Evolutionary conservation across 2,329 filamentous ascomycete species (phyloP).

Genomic region (Fusarium bactridioides): DNA sequence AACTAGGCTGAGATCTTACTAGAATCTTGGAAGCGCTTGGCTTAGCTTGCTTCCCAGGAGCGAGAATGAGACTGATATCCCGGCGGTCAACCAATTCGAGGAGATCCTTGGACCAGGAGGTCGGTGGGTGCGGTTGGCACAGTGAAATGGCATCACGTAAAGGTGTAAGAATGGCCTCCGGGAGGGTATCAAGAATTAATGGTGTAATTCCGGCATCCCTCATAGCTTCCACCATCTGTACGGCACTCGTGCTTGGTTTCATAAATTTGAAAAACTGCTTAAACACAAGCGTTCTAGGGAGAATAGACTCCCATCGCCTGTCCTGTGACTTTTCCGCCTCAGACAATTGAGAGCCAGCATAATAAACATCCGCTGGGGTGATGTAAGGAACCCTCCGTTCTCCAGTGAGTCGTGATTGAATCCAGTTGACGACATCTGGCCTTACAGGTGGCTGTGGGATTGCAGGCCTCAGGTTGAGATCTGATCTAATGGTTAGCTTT

Average conservation of each 20-base stretch:
- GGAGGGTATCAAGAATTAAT: slow-evolving; percentile 79
- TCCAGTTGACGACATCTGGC: slow-evolving; percentile 62
- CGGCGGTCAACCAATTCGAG: slow-evolving; percentile 81
- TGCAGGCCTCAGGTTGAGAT: slow-evolving; percentile 44
- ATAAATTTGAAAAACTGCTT: slow-evolving; percentile 71
- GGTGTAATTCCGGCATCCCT: slow-evolving; percentile 72
- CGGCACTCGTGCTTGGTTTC: slow-evolving; percentile 58
- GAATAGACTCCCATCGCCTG: slow-evolving; percentile 55
- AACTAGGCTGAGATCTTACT: slow-evolving; percentile 44
- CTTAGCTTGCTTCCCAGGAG: slow-evolving; percentile 47
- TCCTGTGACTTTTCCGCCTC: slow-evolving; percentile 48
- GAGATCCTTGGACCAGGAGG: slow-evolving; percentile 75
- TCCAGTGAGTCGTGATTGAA: slow-evolving; percentile 56
- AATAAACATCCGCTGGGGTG: slow-evolving; percentile 56
- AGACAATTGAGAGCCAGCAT: slow-evolving; percentile 47
- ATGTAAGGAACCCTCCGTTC: slow-evolving; percentile 49
- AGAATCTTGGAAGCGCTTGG: slow-evolving; percentile 50
- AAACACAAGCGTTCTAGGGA: slow-evolving; percentile 76
- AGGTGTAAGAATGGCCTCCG: slow-evolving; percentile 82
- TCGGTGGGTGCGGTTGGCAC: slow-evolving; percentile 83
- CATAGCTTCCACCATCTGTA: slow-evolving; percentile 77
- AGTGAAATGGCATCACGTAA: slow-evolving; percentile 85
- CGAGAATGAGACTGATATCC: slow-evolving; percentile 76
- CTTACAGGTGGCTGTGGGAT: slow-evolving; percentile 46
- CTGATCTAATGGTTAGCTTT: slow-evolving; percentile 32